A percentile compares a stretch with the other conserved stretches of the same genome.
Conservation (phyloP, 225 moss, liverwort and hornwort species). For the Climacium dendroides region DNA sequence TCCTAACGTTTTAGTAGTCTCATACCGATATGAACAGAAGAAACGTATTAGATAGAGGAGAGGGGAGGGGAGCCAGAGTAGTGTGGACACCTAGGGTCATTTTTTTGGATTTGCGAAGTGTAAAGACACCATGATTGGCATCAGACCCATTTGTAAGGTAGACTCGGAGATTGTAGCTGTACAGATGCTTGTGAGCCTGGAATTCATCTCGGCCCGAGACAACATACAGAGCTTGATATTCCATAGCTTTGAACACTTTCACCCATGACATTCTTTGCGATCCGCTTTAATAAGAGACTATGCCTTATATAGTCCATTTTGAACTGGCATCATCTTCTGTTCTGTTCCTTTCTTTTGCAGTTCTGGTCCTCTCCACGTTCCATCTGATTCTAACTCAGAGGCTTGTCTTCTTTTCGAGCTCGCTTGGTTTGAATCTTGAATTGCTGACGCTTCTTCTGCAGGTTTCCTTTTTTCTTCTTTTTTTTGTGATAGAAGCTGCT, state of each 20-base stretch:
- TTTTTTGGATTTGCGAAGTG: slow-evolving; percentile 60
- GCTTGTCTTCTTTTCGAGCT: background rate
- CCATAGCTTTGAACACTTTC: slow-evolving; percentile 37
- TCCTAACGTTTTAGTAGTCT: background rate
- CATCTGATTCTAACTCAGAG: background rate
- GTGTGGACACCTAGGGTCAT: slow-evolving; percentile 28
- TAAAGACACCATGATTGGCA: slow-evolving; percentile 43
- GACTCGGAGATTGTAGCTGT: slow-evolving; percentile 46
- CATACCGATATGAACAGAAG: slow-evolving; percentile 14
- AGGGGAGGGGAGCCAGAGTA: background rate
- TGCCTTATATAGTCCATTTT: slow-evolving; percentile 13
- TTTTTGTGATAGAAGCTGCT: background rate
- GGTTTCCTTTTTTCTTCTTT: background rate
- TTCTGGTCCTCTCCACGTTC: background rate
- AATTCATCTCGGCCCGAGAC: slow-evolving; percentile 60
- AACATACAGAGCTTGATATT: slow-evolving; percentile 53
- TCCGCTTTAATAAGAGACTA: slow-evolving; percentile 32
- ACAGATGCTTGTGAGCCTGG: slow-evolving; percentile 65
- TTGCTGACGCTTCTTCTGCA: background rate
- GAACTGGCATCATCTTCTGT: background rate
- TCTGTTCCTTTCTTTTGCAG: background rate
- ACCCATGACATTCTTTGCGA: slow-evolving; percentile 47
- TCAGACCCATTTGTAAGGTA: slow-evolving; percentile 52
- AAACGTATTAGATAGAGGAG: background rate
- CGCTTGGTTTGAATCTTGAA: background rate